Base-by-base conservation (phyloP, 768 basidiomycete species). In the Serendipita sp. region DNA sequence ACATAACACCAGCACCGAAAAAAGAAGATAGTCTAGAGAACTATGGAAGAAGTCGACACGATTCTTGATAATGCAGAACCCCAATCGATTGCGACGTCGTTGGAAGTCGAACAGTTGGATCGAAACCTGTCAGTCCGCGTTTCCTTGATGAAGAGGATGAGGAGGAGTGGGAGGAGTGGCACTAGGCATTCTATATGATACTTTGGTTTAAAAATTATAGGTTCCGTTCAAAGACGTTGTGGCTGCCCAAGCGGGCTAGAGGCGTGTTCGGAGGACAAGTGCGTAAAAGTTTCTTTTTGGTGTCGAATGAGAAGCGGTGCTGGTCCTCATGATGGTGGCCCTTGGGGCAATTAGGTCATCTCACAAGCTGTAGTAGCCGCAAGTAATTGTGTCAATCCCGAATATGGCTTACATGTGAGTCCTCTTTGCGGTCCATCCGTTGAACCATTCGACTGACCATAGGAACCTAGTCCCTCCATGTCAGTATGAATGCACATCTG, bases 351-450 rank as follows among this genome's bases (percentile, higher is more conserved):
- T n/a, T n/a, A 91, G 72, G 90, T 92, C 63, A 90, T 93, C 66
- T 89, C 86, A 41, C 90, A 92, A 69, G 90, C 89, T 3, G 74
- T 92, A 28, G 85, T 89, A 13, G 80, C 87, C 2, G 90, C 90
- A 0, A 89, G 87, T 16, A 84, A 83, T 64, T 82, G 83, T 61
- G 86, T 92, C 0, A 75, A 82, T 45, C 75, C 82, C 11, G 76
- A 73, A 16, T 88, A 79, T 71, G 79, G 78, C 26, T 72, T 90
- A 31, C 87, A 92, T 74, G 89, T 90, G 69, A 75, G 88, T 72
- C n/a, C 42, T 33, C 17, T 44, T n/a, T 64, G n/a, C 22, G 16
- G 42, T 28, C 44, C 24, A 50, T 4, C 17, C 9, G 50, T 2
- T 7, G n/a, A n/a, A n/a, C n/a, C n/a, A n/a, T n/a, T n/a, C 62